Conservation (phyloP, 306 rosid species). For the Cucumis melo region DNA sequence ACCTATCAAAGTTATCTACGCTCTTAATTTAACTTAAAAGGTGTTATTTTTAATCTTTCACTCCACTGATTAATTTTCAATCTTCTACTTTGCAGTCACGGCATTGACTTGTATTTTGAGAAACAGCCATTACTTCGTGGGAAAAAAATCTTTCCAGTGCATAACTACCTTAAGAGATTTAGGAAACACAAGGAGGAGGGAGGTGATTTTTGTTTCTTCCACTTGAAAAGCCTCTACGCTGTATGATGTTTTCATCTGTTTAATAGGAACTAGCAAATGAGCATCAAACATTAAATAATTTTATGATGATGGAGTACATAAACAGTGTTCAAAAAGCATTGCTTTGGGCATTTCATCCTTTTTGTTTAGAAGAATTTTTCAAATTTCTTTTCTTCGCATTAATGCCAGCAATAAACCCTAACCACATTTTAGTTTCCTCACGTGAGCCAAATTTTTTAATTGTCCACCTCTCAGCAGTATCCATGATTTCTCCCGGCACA, state of each 20-base stretch:
- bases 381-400: not conserved
- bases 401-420: not conserved
- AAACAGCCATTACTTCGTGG: constrained; percentile 35
- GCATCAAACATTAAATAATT: not conserved
- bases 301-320: not conserved
- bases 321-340: not conserved
- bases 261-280: not conserved
- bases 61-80: not conserved
- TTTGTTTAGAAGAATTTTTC: not conserved
- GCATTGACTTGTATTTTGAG: constrained; percentile 30
- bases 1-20: not conserved
- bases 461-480: not conserved
- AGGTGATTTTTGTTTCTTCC: constrained; percentile 28
- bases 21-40: not conserved
- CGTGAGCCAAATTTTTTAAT: not conserved
- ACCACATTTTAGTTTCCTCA: not conserved
- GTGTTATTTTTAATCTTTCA: not conserved
- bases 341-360: not conserved
- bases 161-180: constrained; percentile 30
- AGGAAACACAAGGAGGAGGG: constrained; percentile 29
- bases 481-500: not conserved
- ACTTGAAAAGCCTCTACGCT: not conserved
- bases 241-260: not conserved
- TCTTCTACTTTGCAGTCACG: constrained; percentile 37
- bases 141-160: constrained; percentile 32